These are phyloP conservation scores for Diplocarpon rosae DNA, from an alignment of 2,329 filamentous ascomycete species.

Conservation along the genomic window DNA sequence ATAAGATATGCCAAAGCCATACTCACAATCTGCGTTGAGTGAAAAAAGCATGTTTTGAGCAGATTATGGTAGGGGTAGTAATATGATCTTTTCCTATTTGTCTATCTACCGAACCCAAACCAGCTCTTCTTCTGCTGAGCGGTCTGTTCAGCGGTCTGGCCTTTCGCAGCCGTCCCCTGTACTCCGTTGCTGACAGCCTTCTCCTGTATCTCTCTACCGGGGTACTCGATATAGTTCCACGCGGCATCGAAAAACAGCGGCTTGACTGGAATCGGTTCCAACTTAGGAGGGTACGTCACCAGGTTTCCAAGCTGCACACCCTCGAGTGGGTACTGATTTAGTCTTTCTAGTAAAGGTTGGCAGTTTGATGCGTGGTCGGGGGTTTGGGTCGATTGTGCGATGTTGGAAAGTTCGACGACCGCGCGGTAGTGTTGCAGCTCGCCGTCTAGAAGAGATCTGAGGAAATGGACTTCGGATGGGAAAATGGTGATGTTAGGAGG, in stretches of 20 bases:
- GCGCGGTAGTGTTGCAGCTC: conserved; percentile 75
- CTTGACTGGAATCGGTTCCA: conserved; percentile 80
- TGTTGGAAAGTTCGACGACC: conserved; percentile 68
- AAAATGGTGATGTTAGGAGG: conserved; percentile 62
- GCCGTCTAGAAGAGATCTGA: conserved; percentile 52
- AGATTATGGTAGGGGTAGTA: not conserved
- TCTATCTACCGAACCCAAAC: conserved; percentile 54
- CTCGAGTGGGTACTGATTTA: conserved; percentile 61
- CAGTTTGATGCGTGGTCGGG: conserved; percentile 18
- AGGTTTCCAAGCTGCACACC: conserved; percentile 68
- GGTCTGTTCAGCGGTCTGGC: conserved; percentile 29
- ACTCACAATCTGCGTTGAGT: too few relatives aligned
- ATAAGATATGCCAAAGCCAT: too few relatives aligned
- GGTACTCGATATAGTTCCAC: conserved; percentile 96
- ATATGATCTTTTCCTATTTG: not conserved
- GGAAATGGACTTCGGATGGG: conserved; percentile 41
- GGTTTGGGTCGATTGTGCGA: conserved; percentile 32
- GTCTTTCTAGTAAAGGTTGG: conserved; percentile 60
- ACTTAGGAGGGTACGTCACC: conserved; percentile 75
- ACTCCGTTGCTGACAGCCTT: conserved; percentile 15
- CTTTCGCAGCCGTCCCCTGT: conserved; percentile 20
- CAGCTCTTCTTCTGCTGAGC: conserved; percentile 56
- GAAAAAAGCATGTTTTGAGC: not conserved
- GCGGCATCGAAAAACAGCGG: conserved; percentile 92
- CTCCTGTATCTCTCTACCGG: conserved; percentile 41